Base-by-base conservation (phyloP, 164 flowering plant genomes). In the Macadamia tetraphylla region DNA sequence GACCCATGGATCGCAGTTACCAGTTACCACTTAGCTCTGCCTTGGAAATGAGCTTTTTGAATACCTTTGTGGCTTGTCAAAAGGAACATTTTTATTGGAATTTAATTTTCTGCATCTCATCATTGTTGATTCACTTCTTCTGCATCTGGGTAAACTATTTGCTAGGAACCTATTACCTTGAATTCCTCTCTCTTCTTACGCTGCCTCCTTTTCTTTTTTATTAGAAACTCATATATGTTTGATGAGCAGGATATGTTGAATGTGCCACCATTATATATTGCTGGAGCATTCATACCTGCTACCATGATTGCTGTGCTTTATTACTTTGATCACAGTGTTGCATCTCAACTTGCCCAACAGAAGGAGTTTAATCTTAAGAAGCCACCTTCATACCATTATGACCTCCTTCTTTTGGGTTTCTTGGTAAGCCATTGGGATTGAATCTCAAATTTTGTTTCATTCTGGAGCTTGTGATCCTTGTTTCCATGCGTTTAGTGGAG, bases 241-340 rank as follows among this genome's bases (percentile, higher is more conserved):
- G 48, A 18, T 74, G 52, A 65, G 30, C 95, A 91, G 98, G 96
- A 94, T 11, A 91, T 94, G 98, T 62, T 82, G 85, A 68, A 86
- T 71, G 98, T 94, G 60, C 98, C 98, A 59, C 85, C 84, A 35
- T 13, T 88, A 31, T 94, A 94, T 55, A 92, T 94, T 62, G 62
- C 86, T 69, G 97, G 96, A 78, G 97, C 98, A 63, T 84, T 94
- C 74, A 83, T 94, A 72, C 98, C 98, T 35, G 98, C 98, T 14
- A 88, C 97, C 35, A 94, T 94, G 98, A 94, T 91, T 73, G 98
- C 98, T 29, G 97, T 91, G 74, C 98, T 94, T 62, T 94, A 94
- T 78, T 94, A 90, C 82, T 94, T 94, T 67, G 97, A 94, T 79
- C 98, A 94, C 79, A 91, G 97, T 77, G 98, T 92, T 69, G 98